Base-by-base conservation (phyloP, 805 yeast genomes). In the Saitoella complicata region DNA sequence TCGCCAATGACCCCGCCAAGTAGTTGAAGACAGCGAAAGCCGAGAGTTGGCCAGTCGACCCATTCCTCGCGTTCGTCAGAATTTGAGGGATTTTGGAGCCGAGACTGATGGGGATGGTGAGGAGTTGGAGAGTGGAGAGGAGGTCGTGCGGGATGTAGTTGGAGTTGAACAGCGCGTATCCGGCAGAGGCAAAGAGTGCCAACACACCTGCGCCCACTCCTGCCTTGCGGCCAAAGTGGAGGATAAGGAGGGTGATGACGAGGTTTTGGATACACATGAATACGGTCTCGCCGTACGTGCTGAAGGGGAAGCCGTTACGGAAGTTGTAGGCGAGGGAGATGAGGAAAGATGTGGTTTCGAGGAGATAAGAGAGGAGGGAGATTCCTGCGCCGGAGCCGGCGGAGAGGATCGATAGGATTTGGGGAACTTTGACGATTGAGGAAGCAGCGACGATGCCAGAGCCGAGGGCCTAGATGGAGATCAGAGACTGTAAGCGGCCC, bases 31-130 rank as follows among this genome's bases (percentile, higher is more conserved):
- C 67, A 6, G 68, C 55, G 21, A 63, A 53, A 6, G 61, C 55
- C 8, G 68, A 57, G 45, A 67, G 52, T 45, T 64, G 64, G 13
- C 72, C 74, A 5, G 73, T 68, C 36, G 70, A 65, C 43, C 59
- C 63, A 35, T 55, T 54, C 38, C 51, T 49, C 52, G 58, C 60
- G 51, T 66, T 68, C 38, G 56, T 54, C 34, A 52, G 12, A 12
- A 67, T 67, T 51, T 69, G 73, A 0, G 73, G 72, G 8, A 70
- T 44, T 47, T 66, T 66, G 42, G 64, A 55, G 7, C 56, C 43
- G 11, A 67, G 52, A 0, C 59, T 50, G 39, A 67, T 48, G 13
- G 70, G 71, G 11, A 65, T 57, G 7, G 67, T 56, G 10, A 44
- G 35, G 29, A 50, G 47, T 12, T 41, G 40, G 3, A 45, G 29